Evolutionary conservation across 75 land plant genomes (phyloP).

Genomic region (Sequoia sempervirens): DNA sequence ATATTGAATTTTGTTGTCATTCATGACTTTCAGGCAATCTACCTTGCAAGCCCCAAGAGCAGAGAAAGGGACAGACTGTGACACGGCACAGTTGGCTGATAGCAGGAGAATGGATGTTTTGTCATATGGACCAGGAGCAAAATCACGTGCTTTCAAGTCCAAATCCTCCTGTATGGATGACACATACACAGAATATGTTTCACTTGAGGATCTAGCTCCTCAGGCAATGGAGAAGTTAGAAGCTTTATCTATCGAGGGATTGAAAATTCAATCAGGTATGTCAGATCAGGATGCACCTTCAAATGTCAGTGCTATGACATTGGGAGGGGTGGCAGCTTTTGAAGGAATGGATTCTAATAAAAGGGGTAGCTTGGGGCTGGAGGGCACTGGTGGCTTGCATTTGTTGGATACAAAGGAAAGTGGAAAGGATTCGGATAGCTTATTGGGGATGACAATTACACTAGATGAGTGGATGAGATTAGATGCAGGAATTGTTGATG

Average conservation of each 20-base stretch:
- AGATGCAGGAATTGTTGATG: conserved; percentile 74
- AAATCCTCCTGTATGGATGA: neutral
- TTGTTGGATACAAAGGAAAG: conserved; percentile 54
- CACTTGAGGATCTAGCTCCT: conserved; percentile 94
- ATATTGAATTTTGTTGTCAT: neutral
- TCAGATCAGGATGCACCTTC: conserved; percentile 75
- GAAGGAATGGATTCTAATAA: conserved; percentile 30
- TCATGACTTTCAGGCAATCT: conserved; percentile 3
- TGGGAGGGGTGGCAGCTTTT: conserved; percentile 52
- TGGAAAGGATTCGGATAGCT: conserved; percentile 43
- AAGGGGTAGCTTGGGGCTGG: conserved; percentile 43
- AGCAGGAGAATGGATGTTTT: conserved; percentile 8
- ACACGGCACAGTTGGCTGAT: neutral
- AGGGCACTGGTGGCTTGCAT: conserved; percentile 63
- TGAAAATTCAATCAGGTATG: conserved; percentile 92
- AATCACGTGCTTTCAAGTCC: neutral
- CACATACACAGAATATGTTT: conserved; percentile 56
- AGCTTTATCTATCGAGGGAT: conserved; percentile 88
- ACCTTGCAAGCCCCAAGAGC: neutral
- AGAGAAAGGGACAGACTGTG: conserved; percentile 1
- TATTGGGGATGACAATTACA: conserved; percentile 70
- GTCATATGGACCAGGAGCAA: neutral
- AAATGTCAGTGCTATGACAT: conserved; percentile 45
- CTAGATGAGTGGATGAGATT: conserved; percentile 92
- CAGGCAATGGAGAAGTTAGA: conserved; percentile 93